phyloP scores from a whole-genome alignment of 2,329 filamentous ascomycete species.

The Colletotrichum sp. region DNA sequence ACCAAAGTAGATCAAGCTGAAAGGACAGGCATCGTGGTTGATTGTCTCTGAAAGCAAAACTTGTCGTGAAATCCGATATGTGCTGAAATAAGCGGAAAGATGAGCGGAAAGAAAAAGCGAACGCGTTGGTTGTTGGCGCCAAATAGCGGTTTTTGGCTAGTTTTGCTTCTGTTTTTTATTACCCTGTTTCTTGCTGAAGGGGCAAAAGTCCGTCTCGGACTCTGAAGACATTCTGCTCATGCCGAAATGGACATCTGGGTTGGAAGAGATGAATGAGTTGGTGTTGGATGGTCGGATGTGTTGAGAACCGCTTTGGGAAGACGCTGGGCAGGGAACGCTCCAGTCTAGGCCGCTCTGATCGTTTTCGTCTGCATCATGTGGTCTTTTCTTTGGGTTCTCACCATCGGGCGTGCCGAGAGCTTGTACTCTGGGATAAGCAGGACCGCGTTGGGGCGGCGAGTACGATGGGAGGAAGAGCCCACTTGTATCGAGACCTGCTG shows the following conservation, averaged over 20 bases:
- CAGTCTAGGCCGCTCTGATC: not conserved
- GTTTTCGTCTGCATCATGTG: not conserved
- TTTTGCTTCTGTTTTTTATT: not conserved
- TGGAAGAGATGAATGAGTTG: not conserved
- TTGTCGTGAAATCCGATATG: not conserved
- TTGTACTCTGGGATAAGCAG: not conserved
- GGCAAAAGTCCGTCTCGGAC: not conserved
- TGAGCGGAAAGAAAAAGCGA: not conserved
- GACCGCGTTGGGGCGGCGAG: not conserved
- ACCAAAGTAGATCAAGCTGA: not conserved
- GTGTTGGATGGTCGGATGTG: not conserved
- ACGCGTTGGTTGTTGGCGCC: not conserved
- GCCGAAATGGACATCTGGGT: not conserved
- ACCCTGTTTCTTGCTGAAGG: not conserved
- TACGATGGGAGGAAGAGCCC: not conserved
- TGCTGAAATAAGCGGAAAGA: not conserved
- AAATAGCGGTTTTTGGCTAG: not conserved
- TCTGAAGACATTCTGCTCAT: not conserved
- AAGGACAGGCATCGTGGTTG: not conserved
- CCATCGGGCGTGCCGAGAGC: not conserved
- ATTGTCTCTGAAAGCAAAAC: not conserved
- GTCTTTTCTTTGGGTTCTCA: not conserved
- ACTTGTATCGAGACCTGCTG: not conserved
- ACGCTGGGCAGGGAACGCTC: not conserved
- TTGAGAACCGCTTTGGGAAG: not conserved